Conservation (phyloP, 257 asterid species). For the Sherardia arvensis region DNA sequence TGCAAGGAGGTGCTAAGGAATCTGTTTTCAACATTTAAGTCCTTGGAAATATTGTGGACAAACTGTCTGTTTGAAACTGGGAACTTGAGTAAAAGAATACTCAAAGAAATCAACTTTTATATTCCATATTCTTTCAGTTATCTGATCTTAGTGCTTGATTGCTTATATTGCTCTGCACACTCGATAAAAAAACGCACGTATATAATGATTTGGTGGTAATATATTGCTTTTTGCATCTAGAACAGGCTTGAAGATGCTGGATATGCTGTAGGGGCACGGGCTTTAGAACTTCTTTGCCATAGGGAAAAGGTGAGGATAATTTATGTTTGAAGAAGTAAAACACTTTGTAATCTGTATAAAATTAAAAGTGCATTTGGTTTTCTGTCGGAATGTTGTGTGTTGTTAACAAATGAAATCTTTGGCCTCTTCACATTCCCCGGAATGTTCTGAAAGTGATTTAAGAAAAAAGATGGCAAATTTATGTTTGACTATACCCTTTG, state of each 20-base stretch:
- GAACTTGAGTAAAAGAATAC: background rate
- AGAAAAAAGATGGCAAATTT: background rate
- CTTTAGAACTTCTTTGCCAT: slow-evolving; percentile 77
- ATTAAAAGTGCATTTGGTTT: background rate
- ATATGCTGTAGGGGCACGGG: slow-evolving; percentile 69
- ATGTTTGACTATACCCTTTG: no score
- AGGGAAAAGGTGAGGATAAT: slow-evolving; percentile 56
- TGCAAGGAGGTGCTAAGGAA: no score
- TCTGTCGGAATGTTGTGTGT: no score
- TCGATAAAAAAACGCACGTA: background rate
- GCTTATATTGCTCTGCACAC: background rate
- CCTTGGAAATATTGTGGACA: no score
- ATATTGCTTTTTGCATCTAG: slow-evolving; percentile 4
- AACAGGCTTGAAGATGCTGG: slow-evolving; percentile 84
- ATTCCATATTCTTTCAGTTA: background rate
- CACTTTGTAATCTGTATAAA: background rate
- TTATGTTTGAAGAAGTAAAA: background rate
- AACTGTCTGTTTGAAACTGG: background rate
- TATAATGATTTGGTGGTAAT: background rate
- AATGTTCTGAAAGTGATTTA: background rate
- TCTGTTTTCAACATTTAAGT: no score
- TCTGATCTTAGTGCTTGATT: background rate
- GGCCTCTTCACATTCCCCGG: background rate
- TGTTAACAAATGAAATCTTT: background rate
- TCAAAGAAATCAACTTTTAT: no score